Base-by-base conservation (phyloP, 495 filamentous ascomycete species). In the Neurospora discreta region DNA sequence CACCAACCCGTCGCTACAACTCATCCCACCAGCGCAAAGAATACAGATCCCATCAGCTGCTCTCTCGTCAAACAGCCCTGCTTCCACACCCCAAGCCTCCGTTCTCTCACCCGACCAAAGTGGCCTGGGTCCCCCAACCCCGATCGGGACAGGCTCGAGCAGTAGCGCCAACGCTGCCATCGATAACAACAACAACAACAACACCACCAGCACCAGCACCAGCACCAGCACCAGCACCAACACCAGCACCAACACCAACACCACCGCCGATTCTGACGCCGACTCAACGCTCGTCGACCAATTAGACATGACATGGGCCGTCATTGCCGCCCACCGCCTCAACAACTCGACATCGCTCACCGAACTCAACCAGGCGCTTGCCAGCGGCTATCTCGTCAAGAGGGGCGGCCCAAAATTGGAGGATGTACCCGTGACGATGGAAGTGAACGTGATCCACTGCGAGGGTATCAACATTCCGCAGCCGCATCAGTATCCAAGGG, bases 271-370 rank as follows among this genome's bases (percentile, higher is more conserved):
- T 58, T 78, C 87, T 1, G 93, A 96, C 68, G 84, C 87, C 0
- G 92, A 96, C 58, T 86, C 92, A 8, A 86, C 89, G 18, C 86
- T 99, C 8, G 81, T 92, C 6, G 94, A 98, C 76, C 77, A 89
- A 39, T 87, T 87, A 26, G 94, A 98, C 71, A 90, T 94, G 70
- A 91, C 89, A 3, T 97, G 92, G 92, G 90, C 89, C 38, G 87
- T 93, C 26, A 81, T 97, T 18, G 82, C 94, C 60, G 81, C 85
- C 0, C 90, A 94, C 78, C 86, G 90, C n/a, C 85, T 93, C 20
- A 90, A 90, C 78, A 90, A 88, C 75, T 89, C 89, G 3, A 81
- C 85, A 1, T 88, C 88, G 13, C 79, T 90, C 26, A 86, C 86
- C 7, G 90, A 92, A 70, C 86, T 89, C 72, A 87, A 86, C 69